Base-by-base conservation (phyloP, 2,329 filamentous ascomycete genomes). In the Alternaria panax region DNA sequence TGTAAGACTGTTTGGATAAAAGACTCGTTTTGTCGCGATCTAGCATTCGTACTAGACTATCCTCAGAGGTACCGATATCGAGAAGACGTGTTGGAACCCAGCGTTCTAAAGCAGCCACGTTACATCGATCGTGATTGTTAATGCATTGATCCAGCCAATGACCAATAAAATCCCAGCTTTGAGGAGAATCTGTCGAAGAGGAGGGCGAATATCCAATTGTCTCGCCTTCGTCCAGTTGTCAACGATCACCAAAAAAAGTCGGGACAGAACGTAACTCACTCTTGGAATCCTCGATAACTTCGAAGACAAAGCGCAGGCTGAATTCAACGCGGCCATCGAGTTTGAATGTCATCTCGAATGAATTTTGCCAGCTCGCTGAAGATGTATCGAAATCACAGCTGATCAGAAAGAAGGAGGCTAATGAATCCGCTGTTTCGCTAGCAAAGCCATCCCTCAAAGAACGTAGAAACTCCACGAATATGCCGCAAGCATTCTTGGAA, bases 311-410 rank as follows among this genome's bases (percentile, higher is more conserved):
- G 2, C 52, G n/a, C 14, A 28, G 5, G 18, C 25, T 54, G 14
- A 48, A 38, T 24, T 22, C 14, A 2, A 20, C 1, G 36, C 8
- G n/a, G 7, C 11, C 3, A 6, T 11, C 3, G 5, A 40, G 9
- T 11, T 18, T 28, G 24, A 54, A 40, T 2, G 8, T 32, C 18
- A 47, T 14, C 28, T 54, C 42, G 12, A 54, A 48, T 2, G 32
- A 24, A 18, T 20, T 47, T 48, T 54, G 32, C 52, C 52, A 54
- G 8, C 43, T 48, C n/a, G 43, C 25, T 12, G 52, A 54, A 9
- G 32, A 48, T 8, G 42, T 54, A 38, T 54, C 52, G n/a, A n/a
- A 25, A 2, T 22, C 18, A 25, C 43, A 55, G 9, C 7, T 28
- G 43, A 48, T 55, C 7, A 43, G 43, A 11, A 50, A 50, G 9